Percentiles rank a stretch among this genome's conserved stretches.
Evolutionary conservation across 139 green algal species (phyloP).

Genomic region (Prasinococcaceae sp.): DNA sequence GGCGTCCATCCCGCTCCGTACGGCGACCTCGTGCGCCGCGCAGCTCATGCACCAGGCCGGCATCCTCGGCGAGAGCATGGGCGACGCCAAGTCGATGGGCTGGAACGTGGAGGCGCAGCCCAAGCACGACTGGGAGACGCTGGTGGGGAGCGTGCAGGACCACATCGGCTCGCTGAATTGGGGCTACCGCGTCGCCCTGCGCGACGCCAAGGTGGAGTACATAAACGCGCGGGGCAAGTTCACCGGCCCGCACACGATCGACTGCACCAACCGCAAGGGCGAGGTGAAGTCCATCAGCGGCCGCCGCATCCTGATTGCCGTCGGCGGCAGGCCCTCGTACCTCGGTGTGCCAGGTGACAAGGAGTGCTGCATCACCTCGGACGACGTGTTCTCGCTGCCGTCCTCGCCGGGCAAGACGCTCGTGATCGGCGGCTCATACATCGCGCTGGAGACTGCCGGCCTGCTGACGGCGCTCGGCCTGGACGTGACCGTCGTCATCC

Average conservation of each 20-base stretch:
- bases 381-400: conserved; percentile 33
- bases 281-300: conserved; percentile 4
- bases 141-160: conserved; percentile 32
- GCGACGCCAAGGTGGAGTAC: conserved; percentile 32
- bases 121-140: conserved; percentile 19
- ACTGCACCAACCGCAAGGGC: conserved; percentile 25
- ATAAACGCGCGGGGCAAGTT: conserved; percentile 31
- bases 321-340: conserved; percentile 40
- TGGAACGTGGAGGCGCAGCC: conserved; percentile 19
- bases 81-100: conserved; percentile 31
- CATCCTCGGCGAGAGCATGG: conserved; percentile 38
- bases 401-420: conserved; percentile 32
- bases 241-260: conserved; percentile 26
- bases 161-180: conserved; percentile 39
- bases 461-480: conserved; percentile 30
- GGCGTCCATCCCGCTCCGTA: too few relatives aligned
- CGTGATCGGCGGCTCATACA: conserved; percentile 33
- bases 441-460: conserved; percentile 34
- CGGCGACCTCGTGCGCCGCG: too few relatives aligned
- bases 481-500: conserved; percentile 27
- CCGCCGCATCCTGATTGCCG: conserved; percentile 30
- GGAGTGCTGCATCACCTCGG: conserved; percentile 35
- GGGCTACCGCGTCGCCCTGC: conserved; percentile 31
- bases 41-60: conserved; percentile 36
- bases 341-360: conserved; percentile 31